Percentiles rank a stretch among this genome's conserved stretches.
Evolutionary conservation across 345 rosid genomes (phyloP).

Genomic region (Excoecaria agallocha): DNA sequence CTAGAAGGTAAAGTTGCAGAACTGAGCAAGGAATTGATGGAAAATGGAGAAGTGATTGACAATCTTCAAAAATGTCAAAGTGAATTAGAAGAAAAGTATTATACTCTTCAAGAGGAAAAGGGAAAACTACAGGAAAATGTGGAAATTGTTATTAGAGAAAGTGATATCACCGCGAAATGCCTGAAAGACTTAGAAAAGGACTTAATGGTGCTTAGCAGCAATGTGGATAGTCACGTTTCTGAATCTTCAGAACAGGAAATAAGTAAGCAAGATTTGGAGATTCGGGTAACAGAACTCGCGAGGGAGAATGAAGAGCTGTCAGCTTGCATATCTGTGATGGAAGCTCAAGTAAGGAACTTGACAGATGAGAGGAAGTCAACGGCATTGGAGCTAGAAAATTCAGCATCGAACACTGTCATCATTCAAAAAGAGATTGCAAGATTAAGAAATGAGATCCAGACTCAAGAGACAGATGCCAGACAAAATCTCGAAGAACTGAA

Average conservation of each 20-base stretch:
- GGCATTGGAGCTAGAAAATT: conserved; percentile 29
- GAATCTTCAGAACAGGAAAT: conserved; percentile 40
- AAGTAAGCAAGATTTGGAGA: conserved; percentile 29
- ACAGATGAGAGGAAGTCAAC: conserved; percentile 34
- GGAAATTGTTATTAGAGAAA: conserved; percentile 32
- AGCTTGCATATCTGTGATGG: conserved; percentile 25
- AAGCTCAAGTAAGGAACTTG: conserved; percentile 33
- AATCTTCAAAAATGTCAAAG: conserved; percentile 23
- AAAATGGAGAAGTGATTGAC: conserved; percentile 19
- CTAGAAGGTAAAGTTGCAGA: conserved; percentile 35
- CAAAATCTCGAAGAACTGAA: conserved; percentile 28
- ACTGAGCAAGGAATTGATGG: conserved; percentile 23
- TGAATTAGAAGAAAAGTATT: conserved; percentile 34
- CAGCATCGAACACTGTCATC: conserved; percentile 21
- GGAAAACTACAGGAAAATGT: conserved; percentile 35
- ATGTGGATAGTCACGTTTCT: conserved; percentile 39
- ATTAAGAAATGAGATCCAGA: conserved; percentile 29
- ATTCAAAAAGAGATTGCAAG: conserved; percentile 34
- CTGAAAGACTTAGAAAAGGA: conserved; percentile 43
- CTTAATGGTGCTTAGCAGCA: conserved; percentile 29
- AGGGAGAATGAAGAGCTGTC: conserved; percentile 38
- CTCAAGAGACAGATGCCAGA: conserved; percentile 21
- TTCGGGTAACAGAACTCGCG: conserved; percentile 27
- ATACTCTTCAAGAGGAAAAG: conserved; percentile 37
- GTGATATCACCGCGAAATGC: conserved; percentile 39